These are phyloP conservation scores for Metroxylon sagu DNA, from an alignment of 176 grass and related monocot species.

Conservation along the genomic window DNA sequence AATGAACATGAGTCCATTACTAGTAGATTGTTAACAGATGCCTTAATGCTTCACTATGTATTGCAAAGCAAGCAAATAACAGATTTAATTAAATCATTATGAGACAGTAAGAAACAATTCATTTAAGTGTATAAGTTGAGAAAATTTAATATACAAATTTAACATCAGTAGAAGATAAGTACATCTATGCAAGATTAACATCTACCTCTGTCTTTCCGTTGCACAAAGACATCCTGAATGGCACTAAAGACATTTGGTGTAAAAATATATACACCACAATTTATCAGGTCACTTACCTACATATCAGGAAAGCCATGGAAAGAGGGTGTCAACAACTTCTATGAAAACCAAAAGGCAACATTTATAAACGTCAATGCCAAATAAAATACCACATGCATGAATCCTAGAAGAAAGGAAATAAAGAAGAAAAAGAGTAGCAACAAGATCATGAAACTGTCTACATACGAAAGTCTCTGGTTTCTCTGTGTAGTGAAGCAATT, in stretches of 20 bases:
- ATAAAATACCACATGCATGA: background rate
- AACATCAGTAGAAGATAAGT: no score
- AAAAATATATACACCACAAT: conserved; percentile 99
- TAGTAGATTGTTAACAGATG: no score
- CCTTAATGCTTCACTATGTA: no score
- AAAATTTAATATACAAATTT: no score
- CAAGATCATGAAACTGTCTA: conserved; percentile 15
- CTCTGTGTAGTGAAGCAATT: conserved; percentile 92
- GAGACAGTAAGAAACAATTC: no score
- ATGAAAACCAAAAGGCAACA: background rate
- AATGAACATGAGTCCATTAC: no score
- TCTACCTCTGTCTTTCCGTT: conserved; percentile 85
- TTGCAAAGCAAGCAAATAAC: no score
- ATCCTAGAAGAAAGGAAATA: conserved; percentile 5
- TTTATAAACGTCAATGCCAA: no score
- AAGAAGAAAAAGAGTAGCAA: background rate
- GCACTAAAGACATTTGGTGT: conserved; percentile 83
- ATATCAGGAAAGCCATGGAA: conserved; percentile 21
- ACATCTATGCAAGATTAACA: no score
- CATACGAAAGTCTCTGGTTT: conserved; percentile 99
- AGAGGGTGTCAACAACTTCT: conserved; percentile 4
- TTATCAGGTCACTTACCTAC: conserved; percentile 97
- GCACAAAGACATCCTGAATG: conserved; percentile 76
- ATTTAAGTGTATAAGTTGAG: no score
- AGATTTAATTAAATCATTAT: no score